phyloP scores from a whole-genome alignment of 2,329 filamentous ascomycete genomes.

The Fusarium albidum region DNA sequence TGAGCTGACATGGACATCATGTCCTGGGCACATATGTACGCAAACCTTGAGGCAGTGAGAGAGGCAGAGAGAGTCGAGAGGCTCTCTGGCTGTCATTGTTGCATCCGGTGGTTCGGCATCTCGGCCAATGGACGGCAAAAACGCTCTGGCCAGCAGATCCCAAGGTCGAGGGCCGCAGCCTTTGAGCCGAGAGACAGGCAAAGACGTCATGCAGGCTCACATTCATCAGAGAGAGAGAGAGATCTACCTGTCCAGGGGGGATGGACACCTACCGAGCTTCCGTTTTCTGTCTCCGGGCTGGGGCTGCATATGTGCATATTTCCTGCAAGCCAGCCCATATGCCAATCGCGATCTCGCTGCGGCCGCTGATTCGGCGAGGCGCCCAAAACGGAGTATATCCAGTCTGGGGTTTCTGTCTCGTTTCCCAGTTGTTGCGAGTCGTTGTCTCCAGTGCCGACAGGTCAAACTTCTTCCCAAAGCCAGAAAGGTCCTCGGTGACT shows the following conservation, averaged over 20 bases:
- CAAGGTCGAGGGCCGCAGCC: conserved; percentile 10
- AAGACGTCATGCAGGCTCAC: conserved; percentile 32
- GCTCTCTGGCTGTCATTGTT: background rate
- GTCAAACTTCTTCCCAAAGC: background rate
- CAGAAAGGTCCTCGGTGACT: conserved; percentile 36
- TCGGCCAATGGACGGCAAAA: conserved; percentile 55
- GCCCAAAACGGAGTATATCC: background rate
- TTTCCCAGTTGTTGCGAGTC: background rate
- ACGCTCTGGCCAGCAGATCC: conserved; percentile 1
- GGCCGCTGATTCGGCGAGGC: conserved; percentile 14
- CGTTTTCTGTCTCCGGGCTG: background rate
- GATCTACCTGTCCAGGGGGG: conserved; percentile 3
- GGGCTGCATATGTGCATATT: background rate
- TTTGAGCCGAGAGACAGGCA: conserved; percentile 36
- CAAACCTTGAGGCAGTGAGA: no score
- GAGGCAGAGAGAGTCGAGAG: no score
- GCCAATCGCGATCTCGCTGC: conserved; percentile 26
- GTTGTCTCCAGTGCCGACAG: background rate
- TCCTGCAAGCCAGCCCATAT: conserved; percentile 10
- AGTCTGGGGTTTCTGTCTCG: background rate
- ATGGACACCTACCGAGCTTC: conserved; percentile 9
- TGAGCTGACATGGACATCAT: no score
- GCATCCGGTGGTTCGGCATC: conserved; percentile 47
- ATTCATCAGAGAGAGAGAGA: background rate
- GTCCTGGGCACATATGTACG: no score